phyloP scores from a whole-genome alignment of 768 basidiomycete species.

The Leccinum subtestaceum region DNA sequence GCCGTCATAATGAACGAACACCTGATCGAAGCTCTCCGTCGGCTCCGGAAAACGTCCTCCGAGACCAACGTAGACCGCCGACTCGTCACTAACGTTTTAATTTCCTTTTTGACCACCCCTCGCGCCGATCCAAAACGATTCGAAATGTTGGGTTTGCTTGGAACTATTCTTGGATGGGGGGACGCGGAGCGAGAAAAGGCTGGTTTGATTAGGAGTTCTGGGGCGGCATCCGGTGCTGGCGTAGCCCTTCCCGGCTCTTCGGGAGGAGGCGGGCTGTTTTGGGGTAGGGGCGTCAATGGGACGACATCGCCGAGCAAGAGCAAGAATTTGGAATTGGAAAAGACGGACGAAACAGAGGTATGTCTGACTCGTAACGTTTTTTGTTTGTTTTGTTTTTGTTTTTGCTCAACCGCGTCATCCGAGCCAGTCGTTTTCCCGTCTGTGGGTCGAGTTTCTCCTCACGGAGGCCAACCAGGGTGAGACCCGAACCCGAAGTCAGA shows the following conservation, averaged over 20 bases:
- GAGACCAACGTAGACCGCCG: conserved; percentile 89
- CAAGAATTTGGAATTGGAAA: conserved; percentile 60
- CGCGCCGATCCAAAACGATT: conserved; percentile 93
- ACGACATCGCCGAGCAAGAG: conserved; percentile 29
- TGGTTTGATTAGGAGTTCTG: conserved; percentile 40
- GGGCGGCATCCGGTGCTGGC: conserved; percentile 52
- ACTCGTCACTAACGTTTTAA: conserved; percentile 89
- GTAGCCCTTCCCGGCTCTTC: conserved; percentile 21
- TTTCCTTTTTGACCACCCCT: conserved; percentile 87
- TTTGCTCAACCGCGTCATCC: conserved; percentile 1
- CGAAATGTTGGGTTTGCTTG: conserved; percentile 89
- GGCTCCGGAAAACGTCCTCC: conserved; percentile 80
- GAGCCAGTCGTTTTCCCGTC: conserved; percentile 90
- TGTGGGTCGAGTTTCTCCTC: conserved; percentile 97
- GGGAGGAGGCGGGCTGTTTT: conserved; percentile 21
- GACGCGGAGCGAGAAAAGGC: conserved; percentile 91
- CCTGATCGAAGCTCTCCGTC: conserved; percentile 94
- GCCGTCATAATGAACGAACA: conserved; percentile 98
- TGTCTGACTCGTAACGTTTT: background rate
- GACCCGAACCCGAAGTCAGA: conserved; percentile 2
- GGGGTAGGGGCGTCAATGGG: conserved; percentile 24
- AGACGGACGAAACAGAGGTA: conserved; percentile 84
- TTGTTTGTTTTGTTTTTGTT: background rate
- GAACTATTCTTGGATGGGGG: conserved; percentile 89
- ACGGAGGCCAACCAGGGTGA: conserved; percentile 69